These are phyloP conservation scores for Penicillium pancosmium DNA, from an alignment of 495 filamentous ascomycete genomes.

Conservation along the genomic window DNA sequence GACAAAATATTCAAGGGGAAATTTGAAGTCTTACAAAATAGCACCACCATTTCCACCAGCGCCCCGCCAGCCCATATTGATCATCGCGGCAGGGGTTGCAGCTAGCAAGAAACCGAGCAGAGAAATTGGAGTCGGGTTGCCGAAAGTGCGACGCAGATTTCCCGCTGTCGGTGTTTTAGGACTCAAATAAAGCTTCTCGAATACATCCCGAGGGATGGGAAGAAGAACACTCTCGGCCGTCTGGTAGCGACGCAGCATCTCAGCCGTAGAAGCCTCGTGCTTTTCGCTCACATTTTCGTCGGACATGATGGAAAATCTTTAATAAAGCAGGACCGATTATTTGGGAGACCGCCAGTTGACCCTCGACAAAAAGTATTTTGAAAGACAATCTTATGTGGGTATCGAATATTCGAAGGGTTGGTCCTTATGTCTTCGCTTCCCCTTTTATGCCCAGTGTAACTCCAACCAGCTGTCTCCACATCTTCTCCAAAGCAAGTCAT, in stretches of 20 bases:
- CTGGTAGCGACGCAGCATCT: conserved; percentile 34
- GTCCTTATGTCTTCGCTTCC: too few species aligned
- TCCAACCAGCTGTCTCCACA: too few species aligned
- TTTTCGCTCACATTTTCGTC: conserved; percentile 29
- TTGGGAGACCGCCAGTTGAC: too few species aligned
- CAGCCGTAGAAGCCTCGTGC: conserved; percentile 20
- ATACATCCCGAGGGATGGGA: conserved; percentile 57
- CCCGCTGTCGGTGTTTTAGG: conserved; percentile 53
- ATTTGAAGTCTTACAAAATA: conserved; percentile 40
- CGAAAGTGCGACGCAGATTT: conserved; percentile 50
- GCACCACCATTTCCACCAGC: conserved; percentile 67
- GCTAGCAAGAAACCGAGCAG: conserved; percentile 67
- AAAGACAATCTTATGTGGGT: too few species aligned
- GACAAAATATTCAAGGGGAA: background rate
- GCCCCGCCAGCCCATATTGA: conserved; percentile 73
- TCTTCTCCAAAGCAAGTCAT: too few species aligned
- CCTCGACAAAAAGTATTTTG: too few species aligned
- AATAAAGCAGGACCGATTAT: too few species aligned
- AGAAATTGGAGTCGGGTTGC: conserved; percentile 74
- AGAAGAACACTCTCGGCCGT: conserved; percentile 43
- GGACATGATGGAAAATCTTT: conserved; percentile 19
- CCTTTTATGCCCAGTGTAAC: too few species aligned
- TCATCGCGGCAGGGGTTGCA: conserved; percentile 64
- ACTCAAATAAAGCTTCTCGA: conserved; percentile 75
- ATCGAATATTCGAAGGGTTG: too few species aligned